Conservation (phyloP, 2,329 filamentous ascomycete species). For the Hypomyces rosellus region DNA sequence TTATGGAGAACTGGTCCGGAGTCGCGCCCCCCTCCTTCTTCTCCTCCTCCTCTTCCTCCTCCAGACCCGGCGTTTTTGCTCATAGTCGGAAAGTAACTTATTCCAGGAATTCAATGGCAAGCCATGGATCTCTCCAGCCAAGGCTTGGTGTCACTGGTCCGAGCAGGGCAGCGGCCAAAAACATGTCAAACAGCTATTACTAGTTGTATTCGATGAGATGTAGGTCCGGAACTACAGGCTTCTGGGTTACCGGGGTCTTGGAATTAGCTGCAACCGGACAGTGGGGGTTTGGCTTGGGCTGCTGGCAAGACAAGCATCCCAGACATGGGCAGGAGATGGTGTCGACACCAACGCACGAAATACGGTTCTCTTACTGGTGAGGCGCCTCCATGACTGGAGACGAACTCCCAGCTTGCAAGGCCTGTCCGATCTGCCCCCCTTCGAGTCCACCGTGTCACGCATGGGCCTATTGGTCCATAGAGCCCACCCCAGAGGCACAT, state of each 20-base stretch:
- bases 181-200: conserved; percentile 12
- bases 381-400: conserved; percentile 2
- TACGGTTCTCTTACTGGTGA: conserved; percentile 8
- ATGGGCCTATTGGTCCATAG: conserved; percentile 7
- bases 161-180: conserved; percentile 5
- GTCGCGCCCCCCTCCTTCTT: conserved; percentile 5
- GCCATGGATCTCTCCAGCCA: conserved; percentile 11
- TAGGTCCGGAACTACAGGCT: conserved; percentile 3
- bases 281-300: conserved; percentile 11
- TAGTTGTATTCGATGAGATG: conserved; percentile 1
- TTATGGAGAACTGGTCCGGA: conserved; percentile 8
- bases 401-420: conserved; percentile 3
- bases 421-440: conserved; percentile 19
- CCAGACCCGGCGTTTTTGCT: conserved; percentile 1
- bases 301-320: not conserved
- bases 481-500: conserved; percentile 14
- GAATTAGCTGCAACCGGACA: conserved; percentile 13
- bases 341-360: conserved; percentile 3
- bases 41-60: not conserved
- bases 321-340: not conserved
- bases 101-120: conserved; percentile 7
- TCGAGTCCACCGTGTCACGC: not conserved
- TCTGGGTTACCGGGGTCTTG: conserved; percentile 7
- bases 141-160: conserved; percentile 4
- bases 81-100: not conserved